Evolutionary conservation across 2,329 filamentous ascomycete species (phyloP).

Genomic region (Xylariales sp.): DNA sequence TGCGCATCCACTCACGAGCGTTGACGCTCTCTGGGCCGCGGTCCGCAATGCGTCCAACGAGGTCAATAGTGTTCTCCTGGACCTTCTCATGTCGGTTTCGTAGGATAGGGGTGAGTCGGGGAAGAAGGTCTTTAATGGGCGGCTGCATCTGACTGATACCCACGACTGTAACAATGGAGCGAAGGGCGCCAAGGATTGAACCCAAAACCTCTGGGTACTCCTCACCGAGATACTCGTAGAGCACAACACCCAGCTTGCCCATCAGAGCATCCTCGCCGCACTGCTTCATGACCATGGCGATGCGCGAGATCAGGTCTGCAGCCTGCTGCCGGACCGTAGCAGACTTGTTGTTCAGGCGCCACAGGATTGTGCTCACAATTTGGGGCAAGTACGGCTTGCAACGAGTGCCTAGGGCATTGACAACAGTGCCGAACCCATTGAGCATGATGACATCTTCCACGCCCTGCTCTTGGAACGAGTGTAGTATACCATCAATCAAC

Average conservation of each 20-base stretch:
- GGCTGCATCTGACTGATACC: conserved; percentile 98
- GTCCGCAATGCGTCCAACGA: conserved; percentile 96
- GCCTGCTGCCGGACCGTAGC: conserved; percentile 95
- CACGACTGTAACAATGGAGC: conserved; percentile 95
- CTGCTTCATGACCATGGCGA: conserved; percentile 98
- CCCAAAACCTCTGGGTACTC: conserved; percentile 97
- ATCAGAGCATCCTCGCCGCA: conserved; percentile 94
- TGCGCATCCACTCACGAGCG: conserved; percentile 98
- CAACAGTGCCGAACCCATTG: conserved; percentile 95
- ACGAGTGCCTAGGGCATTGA: conserved; percentile 87
- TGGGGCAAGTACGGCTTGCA: conserved; percentile 97
- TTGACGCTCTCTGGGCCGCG: conserved; percentile 95
- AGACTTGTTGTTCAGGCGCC: conserved; percentile 96
- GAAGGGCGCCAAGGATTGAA: conserved; percentile 89
- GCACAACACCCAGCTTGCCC: conserved; percentile 88
- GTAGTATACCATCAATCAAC: conserved; percentile 89
- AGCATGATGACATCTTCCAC: conserved; percentile 94
- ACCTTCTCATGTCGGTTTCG: conserved; percentile 99
- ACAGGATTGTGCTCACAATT: conserved; percentile 94
- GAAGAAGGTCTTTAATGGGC: conserved; percentile 92
- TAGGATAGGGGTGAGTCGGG: conserved; percentile 93
- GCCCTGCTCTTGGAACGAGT: conserved; percentile 96
- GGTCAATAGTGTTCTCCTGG: conserved; percentile 97
- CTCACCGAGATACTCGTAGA: conserved; percentile 98
- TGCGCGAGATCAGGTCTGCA: conserved; percentile 91